Conservation (phyloP, 805 yeast species). For the Starmerella gropengiesseri region DNA sequence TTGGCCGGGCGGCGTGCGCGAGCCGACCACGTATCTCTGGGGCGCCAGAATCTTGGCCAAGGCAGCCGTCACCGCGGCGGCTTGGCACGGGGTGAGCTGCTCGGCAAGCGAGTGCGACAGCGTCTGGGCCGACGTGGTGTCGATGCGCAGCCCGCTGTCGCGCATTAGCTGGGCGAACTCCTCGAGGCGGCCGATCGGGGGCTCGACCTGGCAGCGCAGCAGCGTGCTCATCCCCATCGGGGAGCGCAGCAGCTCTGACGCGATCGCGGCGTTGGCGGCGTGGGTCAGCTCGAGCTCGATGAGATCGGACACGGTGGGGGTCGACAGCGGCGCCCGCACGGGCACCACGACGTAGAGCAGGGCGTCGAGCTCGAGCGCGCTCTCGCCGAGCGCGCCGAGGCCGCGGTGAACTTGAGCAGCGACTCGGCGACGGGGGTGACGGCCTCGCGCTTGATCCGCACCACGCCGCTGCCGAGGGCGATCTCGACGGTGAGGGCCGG, state of each 20-base stretch:
- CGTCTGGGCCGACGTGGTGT: constrained; percentile 60
- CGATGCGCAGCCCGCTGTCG: constrained; percentile 44
- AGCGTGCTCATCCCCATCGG: constrained; percentile 71
- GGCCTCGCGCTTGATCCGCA: constrained; percentile 50
- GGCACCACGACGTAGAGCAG: constrained; percentile 19
- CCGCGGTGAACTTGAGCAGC: constrained; percentile 12
- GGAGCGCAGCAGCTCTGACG: constrained; percentile 50
- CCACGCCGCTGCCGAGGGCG: constrained; percentile 61
- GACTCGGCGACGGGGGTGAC: constrained; percentile 32
- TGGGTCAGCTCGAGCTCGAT: constrained; percentile 66
- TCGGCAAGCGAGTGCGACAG: constrained; percentile 59
- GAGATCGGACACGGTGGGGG: constrained; percentile 32
- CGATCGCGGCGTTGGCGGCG: constrained; percentile 75
- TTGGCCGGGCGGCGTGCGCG: constrained; percentile 68
- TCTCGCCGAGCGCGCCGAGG: constrained; percentile 11
- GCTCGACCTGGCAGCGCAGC: constrained; percentile 77
- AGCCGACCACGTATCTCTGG: constrained; percentile 82
- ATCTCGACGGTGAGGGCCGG: constrained; percentile 70
- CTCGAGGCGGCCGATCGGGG: constrained; percentile 70
- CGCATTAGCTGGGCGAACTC: constrained; percentile 62
- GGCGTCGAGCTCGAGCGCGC: constrained; percentile 11
- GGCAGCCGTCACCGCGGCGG: constrained; percentile 68
- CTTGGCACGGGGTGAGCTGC: constrained; percentile 49
- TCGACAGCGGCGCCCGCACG: constrained; percentile 14
- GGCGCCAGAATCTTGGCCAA: constrained; percentile 72